Conservation (phyloP, 805 yeast species). For the Ogataea corticis region DNA sequence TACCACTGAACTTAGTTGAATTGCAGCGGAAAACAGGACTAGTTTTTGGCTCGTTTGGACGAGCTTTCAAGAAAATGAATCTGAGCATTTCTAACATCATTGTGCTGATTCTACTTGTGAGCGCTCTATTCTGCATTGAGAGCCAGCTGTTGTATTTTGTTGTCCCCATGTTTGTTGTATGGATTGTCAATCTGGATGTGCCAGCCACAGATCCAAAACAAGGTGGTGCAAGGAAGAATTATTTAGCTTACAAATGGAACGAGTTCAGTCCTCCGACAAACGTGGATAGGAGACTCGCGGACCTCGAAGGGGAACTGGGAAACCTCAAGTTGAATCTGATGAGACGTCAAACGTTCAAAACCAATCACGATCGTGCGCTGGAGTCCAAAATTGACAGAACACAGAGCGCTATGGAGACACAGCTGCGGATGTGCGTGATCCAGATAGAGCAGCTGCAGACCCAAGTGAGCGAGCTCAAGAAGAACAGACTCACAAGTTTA, state of each 20-base stretch:
- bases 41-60: constrained; percentile 8
- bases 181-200: constrained; percentile 15
- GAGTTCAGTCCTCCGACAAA: constrained; percentile 1
- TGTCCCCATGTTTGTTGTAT: constrained; percentile 13
- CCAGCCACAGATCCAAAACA: not conserved
- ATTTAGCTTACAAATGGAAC: too few species aligned
- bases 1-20: constrained; percentile 13
- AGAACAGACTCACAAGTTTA: not conserved
- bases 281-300: constrained; percentile 9
- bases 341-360: constrained; percentile 13
- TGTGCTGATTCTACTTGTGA: constrained; percentile 14
- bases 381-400: constrained; percentile 9
- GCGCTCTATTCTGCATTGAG: constrained; percentile 16
- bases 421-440: constrained; percentile 3
- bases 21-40: constrained; percentile 10
- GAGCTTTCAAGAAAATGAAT: constrained; percentile 8
- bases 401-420: constrained; percentile 11
- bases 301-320: constrained; percentile 15
- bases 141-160: constrained; percentile 13
- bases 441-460: constrained; percentile 10
- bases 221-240: too few species aligned
- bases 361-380: constrained; percentile 12
- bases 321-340: constrained; percentile 8
- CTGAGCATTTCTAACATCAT: constrained; percentile 13
- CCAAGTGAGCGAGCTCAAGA: constrained; percentile 2